Evolutionary conservation across 129 eudicot species (phyloP).

Genomic region (Saposhnikovia divaricata): DNA sequence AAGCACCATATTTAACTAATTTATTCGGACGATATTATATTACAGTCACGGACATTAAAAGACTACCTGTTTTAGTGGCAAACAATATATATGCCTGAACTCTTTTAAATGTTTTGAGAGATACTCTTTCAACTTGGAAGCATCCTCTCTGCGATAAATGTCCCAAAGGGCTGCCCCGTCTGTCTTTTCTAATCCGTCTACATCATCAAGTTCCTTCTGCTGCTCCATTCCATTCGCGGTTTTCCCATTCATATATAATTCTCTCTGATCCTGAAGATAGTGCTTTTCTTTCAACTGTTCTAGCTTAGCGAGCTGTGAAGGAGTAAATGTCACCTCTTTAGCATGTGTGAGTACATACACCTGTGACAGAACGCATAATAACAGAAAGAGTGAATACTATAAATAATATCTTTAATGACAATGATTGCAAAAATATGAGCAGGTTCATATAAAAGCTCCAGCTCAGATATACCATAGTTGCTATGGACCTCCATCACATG

Average conservation of each 20-base stretch:
- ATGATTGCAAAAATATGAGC: not conserved
- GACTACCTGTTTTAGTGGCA: constrained; percentile 30
- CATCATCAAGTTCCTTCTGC: not conserved
- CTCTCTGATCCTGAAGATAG: constrained; percentile 43
- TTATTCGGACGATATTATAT: not conserved
- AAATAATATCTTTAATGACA: not conserved
- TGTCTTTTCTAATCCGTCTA: not conserved
- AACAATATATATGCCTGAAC: constrained; percentile 26
- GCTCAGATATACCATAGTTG: not conserved
- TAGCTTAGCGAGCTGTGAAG: constrained; percentile 11
- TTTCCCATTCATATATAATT: constrained; percentile 13
- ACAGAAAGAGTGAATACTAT: not conserved
- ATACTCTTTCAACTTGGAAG: constrained; percentile 30
- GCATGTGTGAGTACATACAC: constrained; percentile 70
- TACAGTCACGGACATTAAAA: too few relatives aligned
- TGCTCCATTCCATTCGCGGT: not conserved
- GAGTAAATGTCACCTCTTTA: constrained; percentile 21
- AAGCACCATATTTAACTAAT: not conserved
- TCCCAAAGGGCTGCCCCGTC: constrained; percentile 47
- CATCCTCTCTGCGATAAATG: constrained; percentile 42
- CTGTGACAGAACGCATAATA: constrained; percentile 13
- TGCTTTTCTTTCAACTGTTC: constrained; percentile 28
- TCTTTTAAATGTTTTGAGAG: constrained; percentile 28
- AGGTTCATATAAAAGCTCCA: not conserved
- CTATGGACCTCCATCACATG: not conserved